Evolutionary conservation across 441 rosid genomes (phyloP), one percentile per base, ranked within the genome.

Genomic region (Syzygium syzygioides): DNA sequence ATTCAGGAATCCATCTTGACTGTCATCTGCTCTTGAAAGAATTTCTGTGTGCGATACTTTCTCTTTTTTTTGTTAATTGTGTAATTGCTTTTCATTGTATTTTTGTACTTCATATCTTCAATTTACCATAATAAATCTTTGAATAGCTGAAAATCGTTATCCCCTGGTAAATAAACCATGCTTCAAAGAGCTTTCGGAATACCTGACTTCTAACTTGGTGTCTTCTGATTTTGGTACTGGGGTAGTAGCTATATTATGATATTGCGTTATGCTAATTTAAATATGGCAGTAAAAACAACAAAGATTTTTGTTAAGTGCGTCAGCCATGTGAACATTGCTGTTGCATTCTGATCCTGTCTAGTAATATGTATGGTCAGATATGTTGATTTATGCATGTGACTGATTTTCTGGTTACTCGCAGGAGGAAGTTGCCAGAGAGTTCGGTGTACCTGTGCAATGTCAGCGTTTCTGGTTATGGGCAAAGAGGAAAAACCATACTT

Each of bases 401-500:
- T 23, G 83, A 91, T 41, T 86, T 52, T 88, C 83, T 90, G 62
- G 88, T 90, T 87, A 41, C 87, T 90, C 55, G 45, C 94, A 98
- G 99, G 99, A 95, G 93, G 99, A 98, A 83, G 94, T 98, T 87
- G 99, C 98, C 57, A 96, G 95, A 93, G 98, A 96, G 91, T 95
- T 97, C 89, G 98, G 97, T 84, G 92, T 98, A 79, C 98, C 99
- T 30, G 95, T 95, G 85, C 97, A 95, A 89, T 94, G 88, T 92
- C 99, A 95, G 92, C 94, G 99, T 57, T 98, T 95, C 87, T 98
- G 99, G 99, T 92, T 97, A 60, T 98, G 99, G 99, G 95, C 97
- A 60, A 95, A 96, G 94, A 94, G 99, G 86, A 97, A 94, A 92
- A 98, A 98, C 92, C 94, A 92, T 91, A 98, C 99, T 25, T 98